A percentile compares a stretch with the other conserved stretches of the same genome.
Evolutionary conservation across 2,329 filamentous ascomycete species (phyloP).

Genomic region (Aspergillus novofumigatus): DNA sequence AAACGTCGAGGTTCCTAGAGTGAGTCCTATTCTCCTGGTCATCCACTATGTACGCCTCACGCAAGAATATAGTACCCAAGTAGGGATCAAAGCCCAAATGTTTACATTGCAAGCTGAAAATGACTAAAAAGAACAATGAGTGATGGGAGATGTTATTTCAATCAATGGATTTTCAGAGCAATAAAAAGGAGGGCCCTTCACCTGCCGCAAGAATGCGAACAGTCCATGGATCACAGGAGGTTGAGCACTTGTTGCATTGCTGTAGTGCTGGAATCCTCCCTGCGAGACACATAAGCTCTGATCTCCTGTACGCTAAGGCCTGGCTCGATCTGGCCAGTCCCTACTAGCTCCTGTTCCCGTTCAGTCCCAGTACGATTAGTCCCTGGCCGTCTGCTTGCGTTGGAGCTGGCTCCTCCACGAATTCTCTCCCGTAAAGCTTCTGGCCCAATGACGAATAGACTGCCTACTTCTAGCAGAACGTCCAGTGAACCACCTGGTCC

Average conservation of each 20-base stretch:
- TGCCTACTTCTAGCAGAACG: constrained; percentile 87
- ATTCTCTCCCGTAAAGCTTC: constrained; percentile 71
- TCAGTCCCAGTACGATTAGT: constrained; percentile 40
- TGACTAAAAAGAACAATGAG: background rate
- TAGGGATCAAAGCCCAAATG: background rate
- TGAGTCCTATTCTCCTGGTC: background rate
- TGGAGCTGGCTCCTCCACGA: constrained; percentile 52
- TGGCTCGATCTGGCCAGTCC: constrained; percentile 51
- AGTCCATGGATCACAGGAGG: constrained; percentile 45
- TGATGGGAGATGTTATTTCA: background rate
- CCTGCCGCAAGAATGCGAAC: background rate
- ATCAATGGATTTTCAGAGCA: background rate
- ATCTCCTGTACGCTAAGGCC: constrained; percentile 49
- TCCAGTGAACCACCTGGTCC: constrained; percentile 61
- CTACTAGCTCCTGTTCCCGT: constrained; percentile 36
- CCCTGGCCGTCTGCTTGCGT: constrained; percentile 38
- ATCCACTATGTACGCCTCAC: background rate
- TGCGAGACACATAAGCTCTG: constrained; percentile 75
- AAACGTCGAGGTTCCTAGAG: background rate
- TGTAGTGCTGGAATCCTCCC: constrained; percentile 76
- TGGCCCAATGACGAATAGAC: constrained; percentile 87
- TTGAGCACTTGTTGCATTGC: constrained; percentile 81
- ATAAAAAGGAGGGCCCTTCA: background rate
- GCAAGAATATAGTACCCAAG: background rate
- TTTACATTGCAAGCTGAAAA: background rate